Evolutionary conservation across 257 asterid genomes (phyloP).

Genomic region (Ligustrum vulgare): DNA sequence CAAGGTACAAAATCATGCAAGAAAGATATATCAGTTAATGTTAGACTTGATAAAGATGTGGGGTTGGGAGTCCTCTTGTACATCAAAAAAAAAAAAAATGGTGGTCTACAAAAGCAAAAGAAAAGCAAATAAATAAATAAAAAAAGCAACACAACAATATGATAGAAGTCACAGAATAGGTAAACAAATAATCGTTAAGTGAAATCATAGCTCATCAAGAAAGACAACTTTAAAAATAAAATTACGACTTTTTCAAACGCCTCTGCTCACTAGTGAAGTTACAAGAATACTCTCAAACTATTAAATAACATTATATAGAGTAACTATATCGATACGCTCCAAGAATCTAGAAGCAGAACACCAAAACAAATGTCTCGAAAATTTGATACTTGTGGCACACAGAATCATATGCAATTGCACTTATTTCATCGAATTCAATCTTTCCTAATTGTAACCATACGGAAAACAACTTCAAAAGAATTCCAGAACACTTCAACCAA

Average conservation of each 20-base stretch:
- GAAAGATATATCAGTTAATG: too few species aligned
- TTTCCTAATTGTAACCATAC: background rate
- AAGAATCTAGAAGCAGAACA: slow-evolving; percentile 1
- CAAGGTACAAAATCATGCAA: too few species aligned
- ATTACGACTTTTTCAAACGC: background rate
- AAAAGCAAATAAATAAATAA: too few species aligned
- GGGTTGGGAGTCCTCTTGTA: too few species aligned
- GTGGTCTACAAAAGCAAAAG: too few species aligned
- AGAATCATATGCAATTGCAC: background rate
- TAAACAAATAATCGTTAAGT: background rate
- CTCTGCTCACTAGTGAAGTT: background rate
- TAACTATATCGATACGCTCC: slow-evolving; percentile 10
- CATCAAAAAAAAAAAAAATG: too few species aligned
- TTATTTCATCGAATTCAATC: background rate
- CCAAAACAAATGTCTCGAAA: background rate
- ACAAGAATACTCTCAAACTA: background rate
- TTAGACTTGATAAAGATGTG: too few species aligned
- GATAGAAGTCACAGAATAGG: too few species aligned
- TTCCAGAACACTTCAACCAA: slow-evolving; percentile 11
- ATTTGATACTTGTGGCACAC: background rate
- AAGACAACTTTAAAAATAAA: slow-evolving; percentile 9
- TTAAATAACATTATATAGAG: slow-evolving; percentile 12
- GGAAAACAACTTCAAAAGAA: background rate
- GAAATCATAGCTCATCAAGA: background rate
- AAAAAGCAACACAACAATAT: background rate